A percentile compares a stretch with the other conserved stretches of the same genome.
Conservation (phyloP, 2,329 filamentous ascomycete species). For the Alternaria alternata region DNA sequence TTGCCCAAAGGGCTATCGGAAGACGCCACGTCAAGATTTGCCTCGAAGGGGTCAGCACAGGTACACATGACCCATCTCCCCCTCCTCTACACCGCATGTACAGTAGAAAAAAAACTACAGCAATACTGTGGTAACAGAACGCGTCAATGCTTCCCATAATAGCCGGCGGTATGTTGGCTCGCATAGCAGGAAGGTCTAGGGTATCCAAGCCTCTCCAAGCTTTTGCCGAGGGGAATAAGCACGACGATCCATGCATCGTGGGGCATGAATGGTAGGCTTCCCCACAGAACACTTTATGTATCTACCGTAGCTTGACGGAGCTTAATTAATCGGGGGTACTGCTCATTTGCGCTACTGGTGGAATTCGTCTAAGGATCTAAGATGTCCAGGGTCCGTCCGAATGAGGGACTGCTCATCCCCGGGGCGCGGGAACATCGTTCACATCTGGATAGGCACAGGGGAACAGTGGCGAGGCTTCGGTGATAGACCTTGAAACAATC, state of each 20-base stretch:
- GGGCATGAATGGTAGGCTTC: slow-evolving; percentile 7
- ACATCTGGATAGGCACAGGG: not conserved
- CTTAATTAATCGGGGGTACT: slow-evolving; percentile 12
- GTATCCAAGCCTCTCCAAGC: slow-evolving; percentile 16
- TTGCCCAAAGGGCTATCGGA: not conserved
- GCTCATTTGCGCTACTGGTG: slow-evolving; percentile 3
- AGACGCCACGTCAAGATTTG: not conserved
- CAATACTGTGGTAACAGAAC: not conserved
- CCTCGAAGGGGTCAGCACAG: not conserved
- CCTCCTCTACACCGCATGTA: not conserved
- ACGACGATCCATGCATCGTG: slow-evolving; percentile 3
- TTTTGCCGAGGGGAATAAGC: slow-evolving; percentile 19
- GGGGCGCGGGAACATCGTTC: not conserved
- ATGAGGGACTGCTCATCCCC: not conserved
- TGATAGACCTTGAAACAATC: slow-evolving; percentile 8
- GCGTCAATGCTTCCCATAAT: not conserved
- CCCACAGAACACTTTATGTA: slow-evolving; percentile 12
- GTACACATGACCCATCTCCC: not conserved
- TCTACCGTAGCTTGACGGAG: slow-evolving; percentile 5
- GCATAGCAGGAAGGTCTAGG: not conserved
- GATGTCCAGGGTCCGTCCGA: not conserved
- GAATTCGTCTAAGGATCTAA: not conserved
- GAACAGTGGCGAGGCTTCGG: not conserved
- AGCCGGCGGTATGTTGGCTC: slow-evolving; percentile 4
- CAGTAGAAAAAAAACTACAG: not conserved